These are phyloP conservation scores for Phalaenopsis equestris DNA, from an alignment of 106 monocot species.

Conservation along the genomic window DNA sequence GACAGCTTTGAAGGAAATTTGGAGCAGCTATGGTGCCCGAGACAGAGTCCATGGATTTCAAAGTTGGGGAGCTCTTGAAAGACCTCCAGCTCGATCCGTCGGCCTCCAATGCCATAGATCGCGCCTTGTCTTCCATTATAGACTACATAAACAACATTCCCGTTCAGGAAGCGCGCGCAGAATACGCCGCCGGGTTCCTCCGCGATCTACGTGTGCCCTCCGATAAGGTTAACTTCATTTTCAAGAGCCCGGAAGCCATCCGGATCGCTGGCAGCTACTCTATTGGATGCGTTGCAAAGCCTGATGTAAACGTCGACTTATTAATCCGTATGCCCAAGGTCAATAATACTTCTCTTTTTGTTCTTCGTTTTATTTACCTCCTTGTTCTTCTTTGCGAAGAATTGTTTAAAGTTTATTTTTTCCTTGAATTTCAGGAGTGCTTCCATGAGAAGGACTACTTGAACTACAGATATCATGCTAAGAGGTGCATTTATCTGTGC, in stretches of 20 bases:
- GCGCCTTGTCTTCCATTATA: constrained; percentile 33
- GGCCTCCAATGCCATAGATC: constrained; percentile 28
- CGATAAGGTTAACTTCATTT: constrained; percentile 49
- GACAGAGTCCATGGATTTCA: constrained; percentile 36
- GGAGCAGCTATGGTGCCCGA: neutral
- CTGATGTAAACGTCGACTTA: constrained; percentile 69
- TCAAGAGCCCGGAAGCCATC: constrained; percentile 46
- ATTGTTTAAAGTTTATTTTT: neutral
- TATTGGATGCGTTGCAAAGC: constrained; percentile 51
- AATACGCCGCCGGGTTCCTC: constrained; percentile 43
- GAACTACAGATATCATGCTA: constrained; percentile 93
- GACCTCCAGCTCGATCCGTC: constrained; percentile 37
- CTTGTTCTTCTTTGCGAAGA: neutral
- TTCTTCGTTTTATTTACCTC: neutral
- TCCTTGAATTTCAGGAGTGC: constrained; percentile 24
- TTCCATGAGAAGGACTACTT: constrained; percentile 70
- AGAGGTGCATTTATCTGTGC: constrained; percentile 78
- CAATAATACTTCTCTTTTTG: neutral
- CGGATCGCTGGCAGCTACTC: constrained; percentile 62
- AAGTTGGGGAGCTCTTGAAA: constrained; percentile 55
- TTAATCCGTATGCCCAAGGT: constrained; percentile 90
- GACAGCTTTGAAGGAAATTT: too few species aligned
- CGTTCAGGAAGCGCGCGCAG: constrained; percentile 23
- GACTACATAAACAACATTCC: constrained; percentile 50
- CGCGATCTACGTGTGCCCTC: constrained; percentile 38